Percentiles rank a stretch among this genome's conserved stretches.
These are phyloP conservation scores for Colletotrichum incanum DNA, from an alignment of 2,329 filamentous ascomycete genomes.

Conservation along the genomic window DNA sequence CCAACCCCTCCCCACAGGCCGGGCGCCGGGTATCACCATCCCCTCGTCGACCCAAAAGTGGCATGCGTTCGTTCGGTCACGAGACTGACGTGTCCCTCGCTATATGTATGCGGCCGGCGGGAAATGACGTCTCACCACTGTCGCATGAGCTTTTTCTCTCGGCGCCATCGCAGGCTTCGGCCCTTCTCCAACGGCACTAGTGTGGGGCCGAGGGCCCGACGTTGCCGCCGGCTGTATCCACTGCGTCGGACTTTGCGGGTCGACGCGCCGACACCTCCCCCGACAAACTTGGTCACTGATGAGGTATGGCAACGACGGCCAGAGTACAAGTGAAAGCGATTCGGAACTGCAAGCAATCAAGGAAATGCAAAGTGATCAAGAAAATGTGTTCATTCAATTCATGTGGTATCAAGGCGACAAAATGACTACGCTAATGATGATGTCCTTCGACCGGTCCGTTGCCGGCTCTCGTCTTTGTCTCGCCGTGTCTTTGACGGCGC, in stretches of 20 bases:
- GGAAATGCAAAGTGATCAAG: not conserved
- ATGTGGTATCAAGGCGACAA: constrained; percentile 40
- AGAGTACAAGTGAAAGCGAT: too few relatives aligned
- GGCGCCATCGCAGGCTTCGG: not conserved
- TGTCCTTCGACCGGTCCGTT: constrained; percentile 27
- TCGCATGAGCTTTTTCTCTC: not conserved
- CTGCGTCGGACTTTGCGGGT: not conserved
- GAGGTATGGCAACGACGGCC: too few relatives aligned
- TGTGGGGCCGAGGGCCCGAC: not conserved
- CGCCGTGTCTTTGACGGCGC: constrained; percentile 26
- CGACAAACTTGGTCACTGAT: too few relatives aligned
- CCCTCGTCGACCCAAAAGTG: too few relatives aligned
- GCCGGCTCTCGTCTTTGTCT: constrained; percentile 37
- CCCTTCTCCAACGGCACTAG: not conserved
- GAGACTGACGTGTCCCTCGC: too few relatives aligned
- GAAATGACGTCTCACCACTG: not conserved
- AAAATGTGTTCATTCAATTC: constrained; percentile 27
- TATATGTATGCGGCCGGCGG: too few relatives aligned
- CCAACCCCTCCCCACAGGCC: too few relatives aligned
- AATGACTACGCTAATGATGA: constrained; percentile 40
- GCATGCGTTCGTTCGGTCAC: too few relatives aligned
- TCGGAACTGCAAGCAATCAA: too few relatives aligned
- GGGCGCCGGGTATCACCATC: too few relatives aligned
- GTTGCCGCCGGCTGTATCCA: not conserved
- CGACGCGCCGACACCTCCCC: not conserved